A percentile compares a stretch with the other conserved stretches of the same genome.
phyloP scores from a whole-genome alignment of 192 early-diverging fungal genomes.

The Linnemannia hyalina region DNA sequence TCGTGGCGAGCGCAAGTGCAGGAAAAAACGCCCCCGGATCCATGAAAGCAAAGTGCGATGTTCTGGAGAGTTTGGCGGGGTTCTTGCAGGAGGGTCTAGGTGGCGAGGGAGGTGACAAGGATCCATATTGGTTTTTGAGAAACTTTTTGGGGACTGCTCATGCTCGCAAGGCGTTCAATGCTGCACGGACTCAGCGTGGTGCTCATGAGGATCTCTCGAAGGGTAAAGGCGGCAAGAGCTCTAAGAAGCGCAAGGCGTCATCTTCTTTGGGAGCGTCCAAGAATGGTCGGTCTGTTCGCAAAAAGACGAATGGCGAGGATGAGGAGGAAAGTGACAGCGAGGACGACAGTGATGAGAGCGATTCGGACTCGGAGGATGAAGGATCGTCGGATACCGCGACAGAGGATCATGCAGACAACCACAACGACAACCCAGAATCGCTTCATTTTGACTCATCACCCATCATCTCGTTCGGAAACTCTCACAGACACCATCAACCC shows the following conservation, averaged over 20 bases:
- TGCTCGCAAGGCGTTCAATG: slow-evolving; percentile 56
- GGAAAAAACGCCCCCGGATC: slow-evolving; percentile 54
- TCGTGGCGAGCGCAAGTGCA: slow-evolving; percentile 25
- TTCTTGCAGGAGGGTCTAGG: slow-evolving; percentile 69
- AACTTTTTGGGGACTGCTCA: slow-evolving; percentile 62
- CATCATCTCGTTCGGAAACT: slow-evolving; percentile 33
- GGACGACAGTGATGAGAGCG: slow-evolving; percentile 12
- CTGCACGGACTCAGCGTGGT: slow-evolving; percentile 16
- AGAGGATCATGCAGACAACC: slow-evolving; percentile 1
- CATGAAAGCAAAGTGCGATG: slow-evolving; percentile 66
- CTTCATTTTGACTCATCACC: slow-evolving; percentile 18
- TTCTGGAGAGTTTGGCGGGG: slow-evolving; percentile 68
- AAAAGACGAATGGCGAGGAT: background rate
- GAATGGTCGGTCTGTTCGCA: slow-evolving; percentile 20
- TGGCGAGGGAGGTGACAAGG: slow-evolving; percentile 57
- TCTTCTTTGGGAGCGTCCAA: background rate
- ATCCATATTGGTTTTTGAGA: slow-evolving; percentile 65
- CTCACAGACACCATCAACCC: slow-evolving; percentile 15
- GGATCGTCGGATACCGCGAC: background rate
- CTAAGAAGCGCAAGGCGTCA: slow-evolving; percentile 34
- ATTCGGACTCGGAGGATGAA: slow-evolving; percentile 3
- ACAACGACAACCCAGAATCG: background rate
- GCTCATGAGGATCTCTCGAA: slow-evolving; percentile 1
- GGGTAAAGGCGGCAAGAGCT: background rate
- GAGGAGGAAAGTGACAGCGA: background rate